Evolutionary conservation across 2,329 filamentous ascomycete species (phyloP).

Genomic region (Xylariaceae sp.): DNA sequence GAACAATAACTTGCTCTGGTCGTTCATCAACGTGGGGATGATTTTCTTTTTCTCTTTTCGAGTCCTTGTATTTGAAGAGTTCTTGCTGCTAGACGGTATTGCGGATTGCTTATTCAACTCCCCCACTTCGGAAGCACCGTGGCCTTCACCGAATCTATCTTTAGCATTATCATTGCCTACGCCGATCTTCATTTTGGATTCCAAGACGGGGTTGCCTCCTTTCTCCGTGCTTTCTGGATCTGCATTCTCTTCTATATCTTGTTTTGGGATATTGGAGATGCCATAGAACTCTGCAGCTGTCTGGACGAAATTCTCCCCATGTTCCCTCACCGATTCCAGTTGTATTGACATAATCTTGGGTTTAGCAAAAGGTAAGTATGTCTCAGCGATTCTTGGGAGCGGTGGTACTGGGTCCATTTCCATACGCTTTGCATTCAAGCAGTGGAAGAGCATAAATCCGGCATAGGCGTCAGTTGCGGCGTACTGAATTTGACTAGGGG

Average conservation of each 20-base stretch:
- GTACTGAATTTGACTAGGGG: slow-evolving; percentile 16
- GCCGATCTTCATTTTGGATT: not conserved
- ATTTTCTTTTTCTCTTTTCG: too few species aligned
- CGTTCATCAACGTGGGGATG: too few species aligned
- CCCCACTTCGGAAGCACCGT: too few species aligned
- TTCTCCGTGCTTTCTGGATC: not conserved
- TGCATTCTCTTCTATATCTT: not conserved
- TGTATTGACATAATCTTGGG: slow-evolving; percentile 1
- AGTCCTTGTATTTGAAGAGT: too few species aligned
- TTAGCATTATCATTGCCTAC: not conserved
- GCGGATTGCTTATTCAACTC: too few species aligned
- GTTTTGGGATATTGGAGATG: not conserved
- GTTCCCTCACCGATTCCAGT: slow-evolving; percentile 7
- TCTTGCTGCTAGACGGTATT: too few species aligned
- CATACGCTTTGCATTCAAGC: slow-evolving; percentile 24
- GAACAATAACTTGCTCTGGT: too few species aligned
- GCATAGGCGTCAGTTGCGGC: slow-evolving; percentile 26
- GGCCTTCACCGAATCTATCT: too few species aligned
- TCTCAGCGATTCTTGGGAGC: slow-evolving; percentile 19
- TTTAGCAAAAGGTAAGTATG: slow-evolving; percentile 9
- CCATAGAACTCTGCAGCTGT: slow-evolving; percentile 3
- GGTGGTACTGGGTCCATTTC: slow-evolving; percentile 18
- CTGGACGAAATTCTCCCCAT: slow-evolving; percentile 4
- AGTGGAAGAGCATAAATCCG: slow-evolving; percentile 28
- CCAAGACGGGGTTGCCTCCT: not conserved